These are phyloP conservation scores for Arxiozyma slooffiae DNA, from an alignment of 1,139 yeast species.

Conservation along the genomic window DNA sequence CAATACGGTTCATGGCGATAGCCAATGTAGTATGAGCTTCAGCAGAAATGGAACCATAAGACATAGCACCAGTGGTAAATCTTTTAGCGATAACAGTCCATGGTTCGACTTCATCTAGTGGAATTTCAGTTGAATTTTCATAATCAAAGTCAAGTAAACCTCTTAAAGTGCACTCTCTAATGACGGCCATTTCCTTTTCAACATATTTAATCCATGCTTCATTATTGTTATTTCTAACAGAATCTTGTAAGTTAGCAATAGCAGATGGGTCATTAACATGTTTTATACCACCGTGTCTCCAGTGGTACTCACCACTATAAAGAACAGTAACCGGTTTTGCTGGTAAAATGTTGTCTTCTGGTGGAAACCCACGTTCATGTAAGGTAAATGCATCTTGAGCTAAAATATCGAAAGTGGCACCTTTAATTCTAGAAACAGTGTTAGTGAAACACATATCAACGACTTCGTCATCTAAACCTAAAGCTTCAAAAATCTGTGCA, in stretches of 20 bases:
- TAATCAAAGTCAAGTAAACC: conserved; percentile 87
- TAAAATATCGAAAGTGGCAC: conserved; percentile 88
- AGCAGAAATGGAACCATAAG: conserved; percentile 96
- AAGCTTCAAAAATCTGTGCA: conserved; percentile 95
- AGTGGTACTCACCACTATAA: conserved; percentile 94
- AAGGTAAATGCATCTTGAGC: conserved; percentile 93
- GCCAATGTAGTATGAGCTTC: conserved; percentile 97
- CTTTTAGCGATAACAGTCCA: conserved; percentile 98
- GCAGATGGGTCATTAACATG: conserved; percentile 93
- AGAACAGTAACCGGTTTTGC: conserved; percentile 65
- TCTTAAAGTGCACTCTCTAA: conserved; percentile 84
- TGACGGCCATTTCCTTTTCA: conserved; percentile 83
- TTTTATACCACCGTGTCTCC: conserved; percentile 98
- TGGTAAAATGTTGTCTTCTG: conserved; percentile 47
- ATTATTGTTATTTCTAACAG: conserved; percentile 92
- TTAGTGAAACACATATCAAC: conserved; percentile 95
- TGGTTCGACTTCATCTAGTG: conserved; percentile 96
- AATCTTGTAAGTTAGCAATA: conserved; percentile 90
- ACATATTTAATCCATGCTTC: conserved; percentile 85
- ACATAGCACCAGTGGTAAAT: conserved; percentile 98
- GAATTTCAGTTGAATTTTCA: conserved; percentile 61
- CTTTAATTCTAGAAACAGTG: conserved; percentile 93
- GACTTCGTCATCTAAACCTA: conserved; percentile 91
- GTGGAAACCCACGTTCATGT: conserved; percentile 87
- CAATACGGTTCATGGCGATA: conserved; percentile 95